phyloP scores from a whole-genome alignment of 495 filamentous ascomycete genomes.

The Neurospora sp. region DNA sequence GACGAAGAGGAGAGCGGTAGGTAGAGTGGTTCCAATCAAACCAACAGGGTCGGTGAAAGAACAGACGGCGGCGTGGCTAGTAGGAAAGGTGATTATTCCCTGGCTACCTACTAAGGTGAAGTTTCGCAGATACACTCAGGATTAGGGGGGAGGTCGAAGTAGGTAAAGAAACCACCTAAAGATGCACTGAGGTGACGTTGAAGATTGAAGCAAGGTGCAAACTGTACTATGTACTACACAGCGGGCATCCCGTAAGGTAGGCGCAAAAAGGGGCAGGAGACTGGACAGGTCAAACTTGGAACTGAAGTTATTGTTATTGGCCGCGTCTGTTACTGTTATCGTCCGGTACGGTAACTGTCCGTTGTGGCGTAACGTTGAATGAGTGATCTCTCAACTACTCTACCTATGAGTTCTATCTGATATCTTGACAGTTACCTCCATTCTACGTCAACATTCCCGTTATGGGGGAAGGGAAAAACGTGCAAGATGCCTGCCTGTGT shows the following conservation, averaged over 20 bases:
- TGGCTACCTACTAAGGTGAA: background rate
- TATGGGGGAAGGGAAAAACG: background rate
- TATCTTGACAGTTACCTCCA: background rate
- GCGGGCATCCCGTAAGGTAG: background rate
- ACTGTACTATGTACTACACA: background rate
- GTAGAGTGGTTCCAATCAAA: background rate
- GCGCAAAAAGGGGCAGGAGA: background rate
- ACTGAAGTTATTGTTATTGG: background rate
- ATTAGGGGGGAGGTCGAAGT: background rate
- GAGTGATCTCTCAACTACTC: background rate
- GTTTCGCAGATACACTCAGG: background rate
- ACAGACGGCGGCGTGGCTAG: background rate
- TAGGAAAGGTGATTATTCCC: background rate
- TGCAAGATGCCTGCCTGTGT: background rate
- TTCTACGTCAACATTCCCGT: background rate
- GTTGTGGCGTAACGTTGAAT: background rate
- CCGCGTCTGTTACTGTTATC: background rate
- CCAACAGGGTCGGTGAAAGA: background rate
- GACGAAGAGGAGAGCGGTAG: background rate
- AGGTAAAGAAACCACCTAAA: background rate
- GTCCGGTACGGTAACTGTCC: background rate
- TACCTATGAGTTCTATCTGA: background rate
- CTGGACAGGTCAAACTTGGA: background rate
- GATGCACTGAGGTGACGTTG: background rate
- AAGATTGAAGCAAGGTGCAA: background rate